Evolutionary conservation across 2,329 filamentous ascomycete genomes (phyloP).

Genomic region (Dactylellina sp.): DNA sequence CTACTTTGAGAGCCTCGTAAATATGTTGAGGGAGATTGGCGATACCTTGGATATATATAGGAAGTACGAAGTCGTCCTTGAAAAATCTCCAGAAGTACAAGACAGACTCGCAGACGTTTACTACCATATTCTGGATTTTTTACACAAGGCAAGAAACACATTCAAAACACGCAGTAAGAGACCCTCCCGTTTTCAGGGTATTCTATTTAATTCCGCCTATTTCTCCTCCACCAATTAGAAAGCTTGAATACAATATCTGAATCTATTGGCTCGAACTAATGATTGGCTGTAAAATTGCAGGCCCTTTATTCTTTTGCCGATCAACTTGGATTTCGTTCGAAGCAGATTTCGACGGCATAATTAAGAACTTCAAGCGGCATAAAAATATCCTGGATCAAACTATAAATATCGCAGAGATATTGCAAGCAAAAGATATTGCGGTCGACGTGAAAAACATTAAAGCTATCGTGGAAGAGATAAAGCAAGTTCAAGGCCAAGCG

Average conservation of each 20-base stretch:
- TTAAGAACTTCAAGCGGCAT: conserved; percentile 15
- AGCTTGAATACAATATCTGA: too few relatives aligned
- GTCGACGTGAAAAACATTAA: background rate
- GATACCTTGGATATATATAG: conserved; percentile 17
- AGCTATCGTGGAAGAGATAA: background rate
- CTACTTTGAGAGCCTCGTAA: conserved; percentile 38
- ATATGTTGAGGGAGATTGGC: conserved; percentile 19
- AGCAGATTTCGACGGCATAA: too few relatives aligned
- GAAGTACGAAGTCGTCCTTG: conserved; percentile 18
- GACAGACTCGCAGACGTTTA: conserved; percentile 18
- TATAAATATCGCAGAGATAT: conserved; percentile 6
- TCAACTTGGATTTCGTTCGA: too few relatives aligned
- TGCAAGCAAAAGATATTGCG: background rate
- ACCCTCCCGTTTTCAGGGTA: background rate
- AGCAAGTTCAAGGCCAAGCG: background rate
- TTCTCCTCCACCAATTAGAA: too few relatives aligned
- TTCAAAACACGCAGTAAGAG: conserved; percentile 21
- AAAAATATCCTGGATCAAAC: conserved; percentile 7
- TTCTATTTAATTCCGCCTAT: too few relatives aligned
- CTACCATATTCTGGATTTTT: conserved; percentile 21
- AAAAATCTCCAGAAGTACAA: background rate
- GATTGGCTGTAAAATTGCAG: conserved; percentile 5
- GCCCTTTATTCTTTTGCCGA: too few relatives aligned
- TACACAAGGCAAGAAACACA: conserved; percentile 21
- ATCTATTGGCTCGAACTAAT: background rate